Conservation (phyloP, 2,329 filamentous ascomycete species). For the Talaromyces piceae region DNA sequence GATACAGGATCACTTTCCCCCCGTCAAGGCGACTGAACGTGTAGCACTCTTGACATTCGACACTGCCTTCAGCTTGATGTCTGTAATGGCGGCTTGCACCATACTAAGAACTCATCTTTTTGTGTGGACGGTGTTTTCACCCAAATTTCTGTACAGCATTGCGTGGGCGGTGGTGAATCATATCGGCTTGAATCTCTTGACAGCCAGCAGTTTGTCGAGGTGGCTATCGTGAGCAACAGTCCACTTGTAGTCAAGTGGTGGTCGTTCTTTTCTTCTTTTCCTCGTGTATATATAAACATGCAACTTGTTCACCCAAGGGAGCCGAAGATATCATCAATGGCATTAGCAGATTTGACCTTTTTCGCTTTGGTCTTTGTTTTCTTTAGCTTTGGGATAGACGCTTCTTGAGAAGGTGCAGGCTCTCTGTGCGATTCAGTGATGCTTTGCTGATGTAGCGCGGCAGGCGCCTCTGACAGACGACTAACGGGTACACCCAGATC, state of each 20-base stretch:
- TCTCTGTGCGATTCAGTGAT: neutral
- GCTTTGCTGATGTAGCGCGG: neutral
- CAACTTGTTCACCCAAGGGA: constrained; percentile 37
- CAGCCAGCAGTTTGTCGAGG: constrained; percentile 50
- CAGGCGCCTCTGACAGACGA: neutral
- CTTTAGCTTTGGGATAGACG: neutral
- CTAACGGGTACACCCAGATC: constrained; percentile 5
- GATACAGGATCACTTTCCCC: constrained; percentile 16
- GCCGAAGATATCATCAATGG: constrained; percentile 66
- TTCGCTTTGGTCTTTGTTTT: constrained; percentile 46
- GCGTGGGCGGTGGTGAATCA: constrained; percentile 84
- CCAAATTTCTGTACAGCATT: constrained; percentile 88
- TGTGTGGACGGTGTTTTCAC: constrained; percentile 98
- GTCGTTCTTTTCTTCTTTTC: neutral
- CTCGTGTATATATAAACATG: neutral
- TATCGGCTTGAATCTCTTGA: constrained; percentile 61
- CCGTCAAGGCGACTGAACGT: constrained; percentile 39
- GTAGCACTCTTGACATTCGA: constrained; percentile 63
- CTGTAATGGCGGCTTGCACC: constrained; percentile 85
- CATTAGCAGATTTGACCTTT: constrained; percentile 41
- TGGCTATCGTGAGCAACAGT: constrained; percentile 19
- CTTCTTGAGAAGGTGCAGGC: neutral
- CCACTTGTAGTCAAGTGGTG: neutral
- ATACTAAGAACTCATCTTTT: constrained; percentile 81
- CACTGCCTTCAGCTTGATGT: constrained; percentile 54